phyloP scores from a whole-genome alignment of 495 filamentous ascomycete genomes.

The Cercophora scortea region DNA sequence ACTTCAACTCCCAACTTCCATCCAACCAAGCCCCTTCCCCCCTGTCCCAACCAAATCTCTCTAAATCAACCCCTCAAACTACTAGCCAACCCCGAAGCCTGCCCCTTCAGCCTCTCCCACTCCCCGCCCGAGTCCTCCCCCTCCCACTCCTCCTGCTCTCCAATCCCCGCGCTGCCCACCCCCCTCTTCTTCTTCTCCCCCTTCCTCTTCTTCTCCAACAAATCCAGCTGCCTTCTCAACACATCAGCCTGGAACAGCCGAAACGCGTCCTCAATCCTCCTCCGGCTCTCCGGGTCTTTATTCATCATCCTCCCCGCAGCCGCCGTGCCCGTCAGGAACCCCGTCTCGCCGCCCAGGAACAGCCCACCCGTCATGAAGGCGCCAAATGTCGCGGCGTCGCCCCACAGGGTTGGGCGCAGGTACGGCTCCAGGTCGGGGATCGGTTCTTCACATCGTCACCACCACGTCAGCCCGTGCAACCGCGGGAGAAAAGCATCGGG shows the following conservation, averaged over 20 bases:
- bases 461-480: neutral
- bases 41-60: too few species aligned
- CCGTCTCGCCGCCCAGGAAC: conserved; percentile 57
- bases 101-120: neutral
- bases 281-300: conserved; percentile 43
- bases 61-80: neutral
- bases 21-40: too few species aligned
- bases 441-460: conserved; percentile 33
- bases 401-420: conserved; percentile 47
- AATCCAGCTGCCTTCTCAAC: conserved; percentile 48
- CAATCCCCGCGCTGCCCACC: neutral
- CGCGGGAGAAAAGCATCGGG: too few species aligned
- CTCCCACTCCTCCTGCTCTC: neutral
- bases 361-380: conserved; percentile 54
- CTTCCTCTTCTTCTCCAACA: conserved; percentile 35
- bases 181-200: neutral
- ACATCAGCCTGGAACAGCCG: conserved; percentile 54
- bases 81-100: neutral
- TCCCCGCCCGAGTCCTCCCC: neutral
- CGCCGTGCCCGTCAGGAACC: conserved; percentile 47
- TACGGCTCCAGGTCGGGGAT: conserved; percentile 54
- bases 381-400: conserved; percentile 55
- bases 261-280: conserved; percentile 58
- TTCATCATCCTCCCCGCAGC: conserved; percentile 44
- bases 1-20: too few species aligned